phyloP scores from a whole-genome alignment of 768 basidiomycete genomes.

The Dacryopinax primogenitus region DNA sequence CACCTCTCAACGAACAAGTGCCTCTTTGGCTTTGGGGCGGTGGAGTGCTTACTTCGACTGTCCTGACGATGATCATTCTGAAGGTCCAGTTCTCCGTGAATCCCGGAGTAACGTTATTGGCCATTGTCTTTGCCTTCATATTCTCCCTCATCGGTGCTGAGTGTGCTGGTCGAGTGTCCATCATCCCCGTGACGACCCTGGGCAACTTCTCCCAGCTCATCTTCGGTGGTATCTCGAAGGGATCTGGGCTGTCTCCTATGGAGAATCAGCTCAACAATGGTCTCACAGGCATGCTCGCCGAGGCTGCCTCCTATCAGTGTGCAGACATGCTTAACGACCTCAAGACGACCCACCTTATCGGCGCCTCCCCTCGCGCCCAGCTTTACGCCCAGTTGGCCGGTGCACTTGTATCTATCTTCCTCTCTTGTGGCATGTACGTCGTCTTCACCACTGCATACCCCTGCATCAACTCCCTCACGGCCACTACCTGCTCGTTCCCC shows the following conservation, averaged over 20 bases:
- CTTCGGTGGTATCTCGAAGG: constrained; percentile 49
- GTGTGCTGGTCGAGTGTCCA: constrained; percentile 44
- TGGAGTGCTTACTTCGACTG: constrained; percentile 37
- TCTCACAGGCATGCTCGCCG: constrained; percentile 42
- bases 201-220: constrained; percentile 52
- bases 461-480: constrained; percentile 36
- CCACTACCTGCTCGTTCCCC: constrained; percentile 38
- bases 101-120: constrained; percentile 40
- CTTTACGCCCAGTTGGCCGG: constrained; percentile 49
- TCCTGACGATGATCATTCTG: constrained; percentile 42
- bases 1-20: constrained; percentile 43
- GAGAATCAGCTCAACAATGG: constrained; percentile 39
- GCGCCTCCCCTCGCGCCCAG: constrained; percentile 50
- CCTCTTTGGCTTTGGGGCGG: constrained; percentile 43
- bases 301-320: constrained; percentile 44
- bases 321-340: constrained; percentile 56
- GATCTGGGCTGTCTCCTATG: constrained; percentile 26
- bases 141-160: constrained; percentile 60
- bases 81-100: constrained; percentile 18
- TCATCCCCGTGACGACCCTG: constrained; percentile 49
- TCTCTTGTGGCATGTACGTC: constrained; percentile 37
- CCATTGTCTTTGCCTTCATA: constrained; percentile 47
- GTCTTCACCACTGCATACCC: constrained; percentile 50
- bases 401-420: constrained; percentile 47
- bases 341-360: constrained; percentile 56